These are phyloP conservation scores for Rubia balearica DNA, from an alignment of 305 asterid genomes.

Conservation along the genomic window DNA sequence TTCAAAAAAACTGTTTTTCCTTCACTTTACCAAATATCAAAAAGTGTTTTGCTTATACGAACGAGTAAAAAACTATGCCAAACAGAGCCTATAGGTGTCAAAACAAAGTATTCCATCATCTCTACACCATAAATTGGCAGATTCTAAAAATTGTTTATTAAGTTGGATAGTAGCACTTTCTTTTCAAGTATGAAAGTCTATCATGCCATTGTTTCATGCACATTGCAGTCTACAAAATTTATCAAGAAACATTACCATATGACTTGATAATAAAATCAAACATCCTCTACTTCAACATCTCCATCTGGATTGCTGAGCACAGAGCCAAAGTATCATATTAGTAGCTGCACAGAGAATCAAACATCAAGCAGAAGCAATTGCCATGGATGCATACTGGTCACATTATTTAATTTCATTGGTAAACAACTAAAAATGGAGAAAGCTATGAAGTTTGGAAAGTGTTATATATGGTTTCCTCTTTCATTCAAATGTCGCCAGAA, in stretches of 20 bases:
- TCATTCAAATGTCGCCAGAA: background rate
- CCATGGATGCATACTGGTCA: background rate
- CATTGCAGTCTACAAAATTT: background rate
- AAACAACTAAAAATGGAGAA: background rate
- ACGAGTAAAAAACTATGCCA: too few species aligned
- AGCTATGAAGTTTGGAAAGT: background rate
- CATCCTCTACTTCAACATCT: constrained; percentile 66
- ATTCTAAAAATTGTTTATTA: background rate
- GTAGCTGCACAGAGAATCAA: background rate
- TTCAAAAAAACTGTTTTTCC: too few species aligned
- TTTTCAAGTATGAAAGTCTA: background rate
- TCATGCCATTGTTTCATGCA: background rate
- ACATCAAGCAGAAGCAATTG: background rate
- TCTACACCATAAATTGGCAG: too few species aligned
- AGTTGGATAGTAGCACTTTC: background rate
- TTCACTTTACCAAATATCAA: too few species aligned
- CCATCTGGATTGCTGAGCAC: constrained; percentile 54
- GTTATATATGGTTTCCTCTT: background rate
- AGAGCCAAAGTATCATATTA: constrained; percentile 7
- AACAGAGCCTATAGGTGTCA: background rate
- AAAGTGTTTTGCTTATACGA: too few species aligned
- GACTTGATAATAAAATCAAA: constrained; percentile 71
- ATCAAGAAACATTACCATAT: constrained; percentile 34
- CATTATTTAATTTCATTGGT: background rate
- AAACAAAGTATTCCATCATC: background rate